Conservation (phyloP, 2,329 filamentous ascomycete genomes). For the Leptographium radiaticola region DNA sequence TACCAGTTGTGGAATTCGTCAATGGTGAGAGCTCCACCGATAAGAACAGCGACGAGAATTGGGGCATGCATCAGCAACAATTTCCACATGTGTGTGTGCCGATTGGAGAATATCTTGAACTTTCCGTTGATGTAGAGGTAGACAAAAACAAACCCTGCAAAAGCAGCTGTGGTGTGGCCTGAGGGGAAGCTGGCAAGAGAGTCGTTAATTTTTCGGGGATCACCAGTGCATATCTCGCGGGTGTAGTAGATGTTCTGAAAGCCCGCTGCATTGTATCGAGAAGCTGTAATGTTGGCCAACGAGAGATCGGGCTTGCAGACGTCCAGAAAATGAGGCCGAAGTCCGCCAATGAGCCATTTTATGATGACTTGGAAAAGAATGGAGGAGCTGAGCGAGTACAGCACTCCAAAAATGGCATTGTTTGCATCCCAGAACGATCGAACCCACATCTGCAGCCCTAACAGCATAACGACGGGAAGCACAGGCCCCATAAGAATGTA, state of each 20-base stretch:
- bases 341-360: slow-evolving; percentile 62
- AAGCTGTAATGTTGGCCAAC: slow-evolving; percentile 21
- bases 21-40: slow-evolving; percentile 57
- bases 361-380: slow-evolving; percentile 68
- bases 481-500: slow-evolving; percentile 53
- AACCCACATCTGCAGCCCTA: slow-evolving; percentile 54
- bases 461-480: slow-evolving; percentile 50
- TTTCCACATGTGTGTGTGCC: slow-evolving; percentile 65
- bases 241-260: slow-evolving; percentile 53
- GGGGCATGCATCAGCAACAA: slow-evolving; percentile 51
- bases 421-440: slow-evolving; percentile 59
- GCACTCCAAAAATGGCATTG: slow-evolving; percentile 55
- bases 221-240: slow-evolving; percentile 55
- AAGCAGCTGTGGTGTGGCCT: slow-evolving; percentile 62
- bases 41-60: slow-evolving; percentile 52
- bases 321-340: slow-evolving; percentile 58
- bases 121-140: slow-evolving; percentile 67
- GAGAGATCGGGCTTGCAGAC: slow-evolving; percentile 52
- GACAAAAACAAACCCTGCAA: slow-evolving; percentile 57
- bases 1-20: slow-evolving; percentile 69
- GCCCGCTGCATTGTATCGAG: slow-evolving; percentile 30
- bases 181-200: slow-evolving; percentile 58
- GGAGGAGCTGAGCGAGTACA: slow-evolving; percentile 56
- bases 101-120: slow-evolving; percentile 61
- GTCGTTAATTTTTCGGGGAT: slow-evolving; percentile 52